phyloP scores from a whole-genome alignment of 2,329 filamentous ascomycete species.

The Knufia petricola region DNA sequence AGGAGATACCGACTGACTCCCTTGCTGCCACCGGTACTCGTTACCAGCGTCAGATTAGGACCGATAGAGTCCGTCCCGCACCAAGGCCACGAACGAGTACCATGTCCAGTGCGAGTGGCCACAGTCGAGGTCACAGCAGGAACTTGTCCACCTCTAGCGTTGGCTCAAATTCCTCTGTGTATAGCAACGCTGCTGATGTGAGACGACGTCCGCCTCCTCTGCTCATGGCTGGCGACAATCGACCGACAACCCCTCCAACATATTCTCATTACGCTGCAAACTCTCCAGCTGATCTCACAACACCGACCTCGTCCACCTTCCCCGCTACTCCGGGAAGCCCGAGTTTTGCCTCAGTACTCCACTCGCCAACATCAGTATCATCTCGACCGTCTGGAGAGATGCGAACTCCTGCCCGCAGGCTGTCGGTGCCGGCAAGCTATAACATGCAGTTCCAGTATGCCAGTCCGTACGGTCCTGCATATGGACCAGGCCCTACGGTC shows the following conservation, averaged over 20 bases:
- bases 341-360: slow-evolving; percentile 56
- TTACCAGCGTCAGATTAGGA: slow-evolving; percentile 85
- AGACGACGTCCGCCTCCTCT: slow-evolving; percentile 66
- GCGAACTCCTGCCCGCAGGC: slow-evolving; percentile 59
- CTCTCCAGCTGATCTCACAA: slow-evolving; percentile 67
- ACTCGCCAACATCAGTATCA: slow-evolving; percentile 63
- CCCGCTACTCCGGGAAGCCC: slow-evolving; percentile 69
- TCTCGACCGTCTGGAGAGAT: slow-evolving; percentile 60
- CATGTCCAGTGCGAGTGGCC: slow-evolving; percentile 59
- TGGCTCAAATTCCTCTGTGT: slow-evolving; percentile 60
- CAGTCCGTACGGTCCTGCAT: slow-evolving; percentile 47
- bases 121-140: slow-evolving; percentile 66
- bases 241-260: slow-evolving; percentile 54
- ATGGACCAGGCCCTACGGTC: slow-evolving; percentile 43
- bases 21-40: slow-evolving; percentile 84
- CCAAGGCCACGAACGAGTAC: slow-evolving; percentile 69
- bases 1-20: slow-evolving; percentile 89
- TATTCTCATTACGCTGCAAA: slow-evolving; percentile 56
- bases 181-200: slow-evolving; percentile 54
- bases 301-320: slow-evolving; percentile 74
- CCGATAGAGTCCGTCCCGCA: slow-evolving; percentile 68
- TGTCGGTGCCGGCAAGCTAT: slow-evolving; percentile 69
- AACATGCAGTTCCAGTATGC: slow-evolving; percentile 63
- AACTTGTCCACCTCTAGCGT: slow-evolving; percentile 88
- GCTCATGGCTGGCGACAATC: slow-evolving; percentile 63